Conservation (phyloP, 768 basidiomycete species). For the Naganishia antarctica region DNA sequence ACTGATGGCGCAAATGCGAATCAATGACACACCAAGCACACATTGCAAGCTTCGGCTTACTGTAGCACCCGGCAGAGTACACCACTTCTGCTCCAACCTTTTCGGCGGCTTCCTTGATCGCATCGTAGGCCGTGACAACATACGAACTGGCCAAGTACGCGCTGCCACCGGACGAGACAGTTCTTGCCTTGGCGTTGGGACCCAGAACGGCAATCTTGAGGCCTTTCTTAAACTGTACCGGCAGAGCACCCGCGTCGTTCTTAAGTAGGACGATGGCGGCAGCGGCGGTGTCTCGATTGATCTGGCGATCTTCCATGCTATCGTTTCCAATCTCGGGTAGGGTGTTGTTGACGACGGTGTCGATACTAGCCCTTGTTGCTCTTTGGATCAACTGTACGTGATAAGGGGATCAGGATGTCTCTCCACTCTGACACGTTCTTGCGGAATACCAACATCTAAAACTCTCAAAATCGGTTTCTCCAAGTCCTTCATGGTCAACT, state of each 20-base stretch:
- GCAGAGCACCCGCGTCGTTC: constrained; percentile 58
- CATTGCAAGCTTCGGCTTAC: constrained; percentile 48
- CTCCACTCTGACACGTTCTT: not conserved
- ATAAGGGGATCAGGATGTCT: constrained; percentile 8
- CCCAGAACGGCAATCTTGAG: constrained; percentile 63
- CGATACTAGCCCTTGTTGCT: not conserved
- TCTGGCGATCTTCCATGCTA: not conserved
- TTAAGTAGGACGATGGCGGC: constrained; percentile 65
- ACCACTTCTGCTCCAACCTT: constrained; percentile 53
- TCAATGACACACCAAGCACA: not conserved
- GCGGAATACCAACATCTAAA: not conserved
- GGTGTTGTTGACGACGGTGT: constrained; percentile 11
- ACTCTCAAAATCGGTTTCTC: constrained; percentile 60
- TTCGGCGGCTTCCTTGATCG: constrained; percentile 55
- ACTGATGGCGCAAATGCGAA: constrained; percentile 49
- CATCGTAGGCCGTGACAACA: constrained; percentile 61
- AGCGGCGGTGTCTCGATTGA: constrained; percentile 49
- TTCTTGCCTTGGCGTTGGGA: constrained; percentile 62
- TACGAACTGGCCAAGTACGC: constrained; percentile 64
- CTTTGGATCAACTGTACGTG: not conserved
- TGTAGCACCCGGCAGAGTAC: constrained; percentile 63
- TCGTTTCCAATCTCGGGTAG: constrained; percentile 9
- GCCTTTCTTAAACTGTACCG: constrained; percentile 40
- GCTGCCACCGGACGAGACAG: constrained; percentile 72
- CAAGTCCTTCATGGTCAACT: constrained; percentile 61